Evolutionary conservation across 768 basidiomycete species (phyloP).

Genomic region (Amanita muscaria): DNA sequence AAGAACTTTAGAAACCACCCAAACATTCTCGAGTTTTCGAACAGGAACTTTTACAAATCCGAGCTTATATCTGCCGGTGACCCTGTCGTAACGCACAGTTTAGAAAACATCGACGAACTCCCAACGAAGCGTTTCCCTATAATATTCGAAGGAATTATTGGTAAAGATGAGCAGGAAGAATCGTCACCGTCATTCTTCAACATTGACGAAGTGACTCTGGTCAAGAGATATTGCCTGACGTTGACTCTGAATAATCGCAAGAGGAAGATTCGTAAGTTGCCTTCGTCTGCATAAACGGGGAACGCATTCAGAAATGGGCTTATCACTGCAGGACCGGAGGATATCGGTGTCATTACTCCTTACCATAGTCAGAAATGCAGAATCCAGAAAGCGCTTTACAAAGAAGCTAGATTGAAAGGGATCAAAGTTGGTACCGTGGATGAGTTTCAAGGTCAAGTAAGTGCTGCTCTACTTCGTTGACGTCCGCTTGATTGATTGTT

Average conservation of each 20-base stretch:
- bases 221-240: slow-evolving; percentile 37
- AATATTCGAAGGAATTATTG: slow-evolving; percentile 46
- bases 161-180: slow-evolving; percentile 46
- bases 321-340: slow-evolving; percentile 17
- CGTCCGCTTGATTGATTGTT: slow-evolving; percentile 18
- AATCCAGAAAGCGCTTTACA: slow-evolving; percentile 30
- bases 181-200: slow-evolving; percentile 61
- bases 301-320: not conserved
- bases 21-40: slow-evolving; percentile 47
- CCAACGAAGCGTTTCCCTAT: slow-evolving; percentile 41
- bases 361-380: slow-evolving; percentile 57
- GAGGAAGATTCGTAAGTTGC: slow-evolving; percentile 30
- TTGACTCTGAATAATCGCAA: slow-evolving; percentile 26
- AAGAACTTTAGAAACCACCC: slow-evolving; percentile 53
- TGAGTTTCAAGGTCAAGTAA: slow-evolving; percentile 60
- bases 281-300: not conserved
- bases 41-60: slow-evolving; percentile 46
- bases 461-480: slow-evolving; percentile 16
- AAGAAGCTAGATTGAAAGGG: slow-evolving; percentile 22
- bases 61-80: slow-evolving; percentile 43
- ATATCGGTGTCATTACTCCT: slow-evolving; percentile 66
- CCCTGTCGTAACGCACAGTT: slow-evolving; percentile 28
- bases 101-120: slow-evolving; percentile 29
- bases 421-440: slow-evolving; percentile 62
- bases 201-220: slow-evolving; percentile 40